A percentile compares a stretch with the other conserved stretches of the same genome.
These are phyloP conservation scores for Calonectria pteridis DNA, from an alignment of 2,329 filamentous ascomycete species.

Conservation along the genomic window DNA sequence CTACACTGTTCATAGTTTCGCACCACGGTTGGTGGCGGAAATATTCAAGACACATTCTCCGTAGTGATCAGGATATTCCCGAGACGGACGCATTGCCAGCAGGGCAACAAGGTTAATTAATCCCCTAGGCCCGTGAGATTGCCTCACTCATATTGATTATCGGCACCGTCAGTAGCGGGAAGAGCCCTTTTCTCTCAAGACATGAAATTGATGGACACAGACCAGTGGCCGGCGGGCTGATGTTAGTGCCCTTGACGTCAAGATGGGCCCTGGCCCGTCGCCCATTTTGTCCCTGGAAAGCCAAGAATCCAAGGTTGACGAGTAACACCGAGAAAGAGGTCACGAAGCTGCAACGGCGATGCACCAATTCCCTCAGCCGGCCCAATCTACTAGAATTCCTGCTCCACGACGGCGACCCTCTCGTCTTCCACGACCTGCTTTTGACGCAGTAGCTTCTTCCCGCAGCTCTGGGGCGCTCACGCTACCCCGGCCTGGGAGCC, in stretches of 20 bases:
- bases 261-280: background rate
- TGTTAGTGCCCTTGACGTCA: background rate
- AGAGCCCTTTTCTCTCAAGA: background rate
- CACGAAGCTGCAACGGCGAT: background rate
- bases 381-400: slow-evolving; percentile 8
- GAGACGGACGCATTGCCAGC: background rate
- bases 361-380: slow-evolving; percentile 8
- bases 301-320: background rate
- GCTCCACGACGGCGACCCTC: slow-evolving; percentile 6
- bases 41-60: background rate
- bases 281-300: background rate
- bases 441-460: slow-evolving; percentile 4
- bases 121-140: background rate
- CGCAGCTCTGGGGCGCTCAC: background rate
- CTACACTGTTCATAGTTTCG: background rate
- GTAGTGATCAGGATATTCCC: background rate
- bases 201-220: background rate
- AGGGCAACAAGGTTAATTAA: background rate
- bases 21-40: background rate
- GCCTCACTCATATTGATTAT: background rate
- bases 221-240: background rate
- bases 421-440: background rate
- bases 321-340: slow-evolving; percentile 8
- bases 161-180: background rate
- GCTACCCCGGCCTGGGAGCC: slow-evolving; percentile 10